Percentiles rank a stretch among this genome's conserved stretches.
Evolutionary conservation across 73 alveolate genomes (phyloP).

Genomic region (Tetrahymena malaccensis): DNA sequence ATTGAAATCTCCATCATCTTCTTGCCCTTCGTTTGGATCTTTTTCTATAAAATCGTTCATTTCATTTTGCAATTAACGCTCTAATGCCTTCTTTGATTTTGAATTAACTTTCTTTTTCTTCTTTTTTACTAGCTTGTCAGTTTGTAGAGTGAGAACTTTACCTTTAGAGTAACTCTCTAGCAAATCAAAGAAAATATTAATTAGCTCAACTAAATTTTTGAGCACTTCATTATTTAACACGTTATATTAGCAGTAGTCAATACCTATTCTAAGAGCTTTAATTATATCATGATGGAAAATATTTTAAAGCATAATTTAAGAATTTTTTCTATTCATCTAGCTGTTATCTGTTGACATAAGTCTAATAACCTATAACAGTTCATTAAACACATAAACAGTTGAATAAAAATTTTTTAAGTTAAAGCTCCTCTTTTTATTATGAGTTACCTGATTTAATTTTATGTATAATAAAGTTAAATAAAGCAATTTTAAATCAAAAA

Average conservation of each 20-base stretch:
- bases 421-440: conserved; percentile 22
- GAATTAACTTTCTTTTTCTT: conserved; percentile 2
- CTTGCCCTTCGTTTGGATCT: conserved; percentile 12
- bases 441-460: background rate
- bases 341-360: background rate
- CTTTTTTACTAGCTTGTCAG: conserved; percentile 19
- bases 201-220: background rate
- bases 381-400: conserved; percentile 2
- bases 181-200: conserved; percentile 21
- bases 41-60: conserved; percentile 8
- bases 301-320: conserved; percentile 11
- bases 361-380: background rate
- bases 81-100: background rate
- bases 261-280: conserved; percentile 27
- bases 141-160: conserved; percentile 6
- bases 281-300: conserved; percentile 9
- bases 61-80: background rate
- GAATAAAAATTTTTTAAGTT: conserved; percentile 18
- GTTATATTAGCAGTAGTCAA: conserved; percentile 10
- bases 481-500: background rate
- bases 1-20: conserved; percentile 23
- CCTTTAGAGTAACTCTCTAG: conserved; percentile 28
- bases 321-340: conserved; percentile 20
- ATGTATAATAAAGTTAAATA: background rate
- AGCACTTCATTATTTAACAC: conserved; percentile 11